Evolutionary conservation across 2,329 filamentous ascomycete species (phyloP).

Genomic region (Ophiostoma angusticollis): DNA sequence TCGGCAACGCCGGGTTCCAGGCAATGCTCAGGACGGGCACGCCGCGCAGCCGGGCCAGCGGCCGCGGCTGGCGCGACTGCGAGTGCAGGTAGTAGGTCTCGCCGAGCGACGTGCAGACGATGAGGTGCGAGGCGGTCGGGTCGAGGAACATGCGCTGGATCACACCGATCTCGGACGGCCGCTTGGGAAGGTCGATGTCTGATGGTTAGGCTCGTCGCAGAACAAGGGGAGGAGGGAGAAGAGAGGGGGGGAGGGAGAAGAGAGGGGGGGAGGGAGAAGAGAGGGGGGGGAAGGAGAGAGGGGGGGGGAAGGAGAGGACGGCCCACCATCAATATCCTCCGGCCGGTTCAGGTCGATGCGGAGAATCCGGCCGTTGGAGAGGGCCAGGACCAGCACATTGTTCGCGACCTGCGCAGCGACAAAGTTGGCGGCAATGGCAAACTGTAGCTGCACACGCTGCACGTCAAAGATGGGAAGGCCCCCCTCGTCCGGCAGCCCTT

Average conservation of each 20-base stretch:
- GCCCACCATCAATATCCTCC: slow-evolving; percentile 93
- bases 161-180: slow-evolving; percentile 76
- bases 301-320: no score
- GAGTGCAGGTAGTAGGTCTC: slow-evolving; percentile 98
- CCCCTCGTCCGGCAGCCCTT: slow-evolving; percentile 37
- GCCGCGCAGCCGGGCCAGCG: slow-evolving; percentile 68
- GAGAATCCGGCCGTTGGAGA: slow-evolving; percentile 84
- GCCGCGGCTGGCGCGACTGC: slow-evolving; percentile 77
- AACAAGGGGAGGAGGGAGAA: no score
- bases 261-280: no score
- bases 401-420: slow-evolving; percentile 94
- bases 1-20: slow-evolving; percentile 89
- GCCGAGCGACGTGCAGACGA: slow-evolving; percentile 80
- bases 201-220: background rate
- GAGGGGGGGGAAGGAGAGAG: no score
- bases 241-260: no score
- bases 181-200: slow-evolving; percentile 97
- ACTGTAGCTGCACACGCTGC: slow-evolving; percentile 83
- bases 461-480: slow-evolving; percentile 87
- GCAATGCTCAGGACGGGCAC: slow-evolving; percentile 81
- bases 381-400: slow-evolving; percentile 84
- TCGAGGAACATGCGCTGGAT: slow-evolving; percentile 97
- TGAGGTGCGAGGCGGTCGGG: slow-evolving; percentile 84
- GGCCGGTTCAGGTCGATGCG: slow-evolving; percentile 89
- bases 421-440: slow-evolving; percentile 88